These are phyloP conservation scores for Camellia sinensis DNA, from an alignment of 148 eudicot genomes.

Conservation along the genomic window DNA sequence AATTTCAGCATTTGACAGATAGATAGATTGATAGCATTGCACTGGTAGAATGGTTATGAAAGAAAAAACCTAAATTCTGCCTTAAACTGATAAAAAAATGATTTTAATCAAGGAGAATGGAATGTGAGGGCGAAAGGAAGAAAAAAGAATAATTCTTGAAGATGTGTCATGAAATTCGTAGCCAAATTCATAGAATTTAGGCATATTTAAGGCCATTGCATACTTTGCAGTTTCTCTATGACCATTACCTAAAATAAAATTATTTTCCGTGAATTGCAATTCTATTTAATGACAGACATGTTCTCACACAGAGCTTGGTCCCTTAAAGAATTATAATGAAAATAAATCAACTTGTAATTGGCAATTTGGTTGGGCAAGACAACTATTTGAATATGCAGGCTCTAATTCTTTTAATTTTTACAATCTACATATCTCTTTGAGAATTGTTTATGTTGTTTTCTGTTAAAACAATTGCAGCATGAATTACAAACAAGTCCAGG, in stretches of 20 bases:
- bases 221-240: neutral
- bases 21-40: neutral
- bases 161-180: neutral
- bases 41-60: neutral
- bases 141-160: neutral
- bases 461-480: constrained; percentile 68
- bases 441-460: neutral
- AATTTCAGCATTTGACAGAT: neutral
- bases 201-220: neutral
- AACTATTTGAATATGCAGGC: neutral
- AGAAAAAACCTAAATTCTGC: neutral
- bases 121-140: neutral
- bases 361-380: neutral
- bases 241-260: neutral
- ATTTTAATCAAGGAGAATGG: neutral
- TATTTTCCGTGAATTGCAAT: neutral
- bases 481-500: constrained; percentile 67
- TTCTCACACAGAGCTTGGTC: no score
- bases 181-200: neutral
- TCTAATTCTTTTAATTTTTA: neutral
- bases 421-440: neutral
- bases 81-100: neutral
- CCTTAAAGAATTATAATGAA: neutral
- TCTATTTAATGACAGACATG: neutral
- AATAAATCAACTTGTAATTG: neutral